These are phyloP conservation scores for Colletotrichum plurivorum DNA, from an alignment of 2,329 filamentous ascomycete genomes.

Conservation along the genomic window DNA sequence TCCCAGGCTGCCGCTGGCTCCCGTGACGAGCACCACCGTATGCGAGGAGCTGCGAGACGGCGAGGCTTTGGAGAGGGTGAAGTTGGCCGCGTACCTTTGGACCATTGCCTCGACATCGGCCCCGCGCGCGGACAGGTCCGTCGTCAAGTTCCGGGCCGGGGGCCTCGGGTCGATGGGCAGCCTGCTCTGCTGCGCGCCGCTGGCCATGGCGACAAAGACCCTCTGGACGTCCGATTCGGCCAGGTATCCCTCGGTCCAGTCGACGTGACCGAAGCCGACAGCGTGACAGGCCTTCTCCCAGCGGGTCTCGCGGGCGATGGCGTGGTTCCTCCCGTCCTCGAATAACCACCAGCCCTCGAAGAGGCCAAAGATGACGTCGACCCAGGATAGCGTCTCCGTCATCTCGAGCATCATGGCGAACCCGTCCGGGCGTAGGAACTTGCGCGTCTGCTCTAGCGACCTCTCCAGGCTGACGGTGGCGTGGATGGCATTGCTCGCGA, in stretches of 20 bases:
- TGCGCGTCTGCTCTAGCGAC: no score
- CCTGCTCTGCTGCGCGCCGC: neutral
- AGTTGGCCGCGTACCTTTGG: neutral
- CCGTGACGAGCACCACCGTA: neutral
- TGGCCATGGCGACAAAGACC: no score
- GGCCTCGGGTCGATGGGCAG: neutral
- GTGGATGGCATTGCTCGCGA: no score
- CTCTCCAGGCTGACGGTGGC: no score
- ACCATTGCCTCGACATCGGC: constrained; percentile 1
- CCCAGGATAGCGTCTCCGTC: no score
- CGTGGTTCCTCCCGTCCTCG: neutral
- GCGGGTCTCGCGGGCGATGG: neutral
- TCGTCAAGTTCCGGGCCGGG: neutral
- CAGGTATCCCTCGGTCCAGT: no score
- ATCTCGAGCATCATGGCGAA: no score
- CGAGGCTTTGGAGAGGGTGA: no score
- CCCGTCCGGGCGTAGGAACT: no score
- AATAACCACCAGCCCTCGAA: neutral
- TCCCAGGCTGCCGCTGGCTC: neutral
- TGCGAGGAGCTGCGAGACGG: neutral
- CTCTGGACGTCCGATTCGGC: no score
- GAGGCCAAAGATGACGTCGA: neutral
- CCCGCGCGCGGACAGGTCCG: neutral
- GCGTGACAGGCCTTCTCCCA: neutral
- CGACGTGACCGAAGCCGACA: no score